phyloP scores from a whole-genome alignment of 345 rosid genomes.

The Salix brachista region DNA sequence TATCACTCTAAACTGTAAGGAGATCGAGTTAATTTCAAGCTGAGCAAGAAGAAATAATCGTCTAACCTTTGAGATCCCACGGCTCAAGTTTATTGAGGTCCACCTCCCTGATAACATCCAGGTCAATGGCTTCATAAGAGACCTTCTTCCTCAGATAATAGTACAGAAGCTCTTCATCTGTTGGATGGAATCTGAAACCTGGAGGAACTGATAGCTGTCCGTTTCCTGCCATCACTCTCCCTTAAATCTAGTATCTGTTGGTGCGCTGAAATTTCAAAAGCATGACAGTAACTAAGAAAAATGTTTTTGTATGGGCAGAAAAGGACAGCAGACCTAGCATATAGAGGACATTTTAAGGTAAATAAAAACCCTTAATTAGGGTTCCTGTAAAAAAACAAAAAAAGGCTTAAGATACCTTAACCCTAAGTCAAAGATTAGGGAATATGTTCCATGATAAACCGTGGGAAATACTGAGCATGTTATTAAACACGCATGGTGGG shows the following conservation, averaged over 20 bases:
- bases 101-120: slow-evolving; percentile 89
- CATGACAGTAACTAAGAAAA: neutral
- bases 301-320: neutral
- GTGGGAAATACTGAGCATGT: neutral
- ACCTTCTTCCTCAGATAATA: slow-evolving; percentile 94
- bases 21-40: neutral
- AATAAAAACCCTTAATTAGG: neutral
- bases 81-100: slow-evolving; percentile 99
- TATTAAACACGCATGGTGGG: neutral
- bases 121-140: slow-evolving; percentile 87
- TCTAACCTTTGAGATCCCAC: slow-evolving; percentile 93
- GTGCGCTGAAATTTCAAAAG: slow-evolving; percentile 1
- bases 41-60: too few relatives aligned
- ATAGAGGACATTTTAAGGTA: neutral
- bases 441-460: neutral
- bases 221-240: slow-evolving; percentile 53
- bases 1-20: neutral
- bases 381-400: neutral
- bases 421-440: neutral
- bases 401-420: neutral
- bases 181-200: slow-evolving; percentile 93
- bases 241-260: neutral
- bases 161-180: slow-evolving; percentile 90
- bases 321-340: neutral
- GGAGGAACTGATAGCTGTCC: slow-evolving; percentile 87